These are phyloP conservation scores for Chiua virens DNA, from an alignment of 768 basidiomycete genomes.

Conservation along the genomic window DNA sequence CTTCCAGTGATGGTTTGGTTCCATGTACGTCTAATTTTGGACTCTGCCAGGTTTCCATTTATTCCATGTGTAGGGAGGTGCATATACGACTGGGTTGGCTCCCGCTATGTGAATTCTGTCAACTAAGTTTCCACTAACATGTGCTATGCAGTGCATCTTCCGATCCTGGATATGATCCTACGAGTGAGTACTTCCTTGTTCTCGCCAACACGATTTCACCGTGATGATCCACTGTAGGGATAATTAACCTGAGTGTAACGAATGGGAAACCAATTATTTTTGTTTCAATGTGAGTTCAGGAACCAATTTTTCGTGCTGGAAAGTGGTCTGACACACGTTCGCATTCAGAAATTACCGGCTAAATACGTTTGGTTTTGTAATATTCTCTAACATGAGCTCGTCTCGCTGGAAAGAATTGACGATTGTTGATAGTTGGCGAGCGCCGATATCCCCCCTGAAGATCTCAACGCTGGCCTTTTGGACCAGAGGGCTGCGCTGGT, in stretches of 20 bases:
- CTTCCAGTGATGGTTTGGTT: constrained; percentile 24
- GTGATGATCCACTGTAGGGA: constrained; percentile 2
- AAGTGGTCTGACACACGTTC: background rate
- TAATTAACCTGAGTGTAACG: constrained; percentile 5
- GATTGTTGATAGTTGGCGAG: constrained; percentile 46
- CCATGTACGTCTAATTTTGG: constrained; percentile 4
- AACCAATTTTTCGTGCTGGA: no score
- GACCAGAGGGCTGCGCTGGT: constrained; percentile 60
- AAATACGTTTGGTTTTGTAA: constrained; percentile 22
- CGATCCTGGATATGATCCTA: constrained; percentile 14
- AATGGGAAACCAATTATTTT: constrained; percentile 17
- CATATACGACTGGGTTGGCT: constrained; percentile 10
- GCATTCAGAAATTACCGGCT: constrained; percentile 14
- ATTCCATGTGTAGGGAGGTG: constrained; percentile 15
- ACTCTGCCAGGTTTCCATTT: background rate
- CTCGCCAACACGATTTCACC: background rate
- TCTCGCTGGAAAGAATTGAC: background rate
- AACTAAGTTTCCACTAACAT: background rate
- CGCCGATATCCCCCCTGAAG: constrained; percentile 40
- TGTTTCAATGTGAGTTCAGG: constrained; percentile 19
- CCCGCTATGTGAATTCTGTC: no score
- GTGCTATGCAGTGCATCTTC: constrained; percentile 14
- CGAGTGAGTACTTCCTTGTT: constrained; percentile 2
- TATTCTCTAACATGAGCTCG: background rate
- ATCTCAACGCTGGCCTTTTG: constrained; percentile 57